Evolutionary conservation across 75 land plant genomes (phyloP).

Genomic region (Ceratopteris richardii): DNA sequence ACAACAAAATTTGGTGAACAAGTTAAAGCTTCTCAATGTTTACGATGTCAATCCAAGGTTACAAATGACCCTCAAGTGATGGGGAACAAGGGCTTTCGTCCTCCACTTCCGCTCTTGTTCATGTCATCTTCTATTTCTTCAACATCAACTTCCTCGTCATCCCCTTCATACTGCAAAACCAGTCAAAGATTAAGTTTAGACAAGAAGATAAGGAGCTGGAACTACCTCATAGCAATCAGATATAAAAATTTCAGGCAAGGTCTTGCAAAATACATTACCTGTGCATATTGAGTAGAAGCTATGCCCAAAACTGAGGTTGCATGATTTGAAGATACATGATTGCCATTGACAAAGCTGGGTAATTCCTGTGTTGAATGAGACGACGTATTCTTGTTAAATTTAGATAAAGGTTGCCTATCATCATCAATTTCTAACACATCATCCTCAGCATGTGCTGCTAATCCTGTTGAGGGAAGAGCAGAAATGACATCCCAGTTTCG

Average conservation of each 20-base stretch:
- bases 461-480: slow-evolving; percentile 39
- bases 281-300: background rate
- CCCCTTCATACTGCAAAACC: slow-evolving; percentile 31
- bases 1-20: no score
- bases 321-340: background rate
- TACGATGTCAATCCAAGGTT: no score
- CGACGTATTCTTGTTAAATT: background rate
- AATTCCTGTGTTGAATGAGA: background rate
- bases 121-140: slow-evolving; percentile 19
- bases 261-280: background rate
- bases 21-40: no score
- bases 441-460: slow-evolving; percentile 50
- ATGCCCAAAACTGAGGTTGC: background rate
- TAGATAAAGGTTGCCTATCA: background rate
- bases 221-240: background rate
- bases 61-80: background rate
- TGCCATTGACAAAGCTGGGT: background rate
- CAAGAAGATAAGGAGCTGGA: background rate
- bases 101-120: slow-evolving; percentile 6
- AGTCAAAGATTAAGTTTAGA: background rate
- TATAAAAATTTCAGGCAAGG: background rate
- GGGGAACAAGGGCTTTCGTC: slow-evolving; percentile 1
- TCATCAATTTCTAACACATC: slow-evolving; percentile 16
- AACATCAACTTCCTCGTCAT: slow-evolving; percentile 45
- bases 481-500: slow-evolving; percentile 15